These are phyloP conservation scores for Inga laurina DNA, from an alignment of 306 rosid species.

Conservation along the genomic window DNA sequence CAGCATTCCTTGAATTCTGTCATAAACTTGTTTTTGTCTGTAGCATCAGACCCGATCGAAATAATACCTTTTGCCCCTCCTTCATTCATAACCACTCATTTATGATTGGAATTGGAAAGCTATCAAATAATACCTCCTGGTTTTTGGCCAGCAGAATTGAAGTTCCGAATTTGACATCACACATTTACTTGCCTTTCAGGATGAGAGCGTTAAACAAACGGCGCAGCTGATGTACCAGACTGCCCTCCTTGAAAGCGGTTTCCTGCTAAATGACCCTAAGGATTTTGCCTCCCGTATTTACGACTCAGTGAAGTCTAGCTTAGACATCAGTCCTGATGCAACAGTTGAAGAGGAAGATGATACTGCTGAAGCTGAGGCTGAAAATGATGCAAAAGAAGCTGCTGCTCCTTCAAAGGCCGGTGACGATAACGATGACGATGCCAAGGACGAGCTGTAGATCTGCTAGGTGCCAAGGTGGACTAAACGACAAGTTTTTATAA, in stretches of 20 bases:
- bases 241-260: slow-evolving; percentile 94
- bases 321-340: slow-evolving; percentile 75
- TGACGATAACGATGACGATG: slow-evolving; percentile 35
- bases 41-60: neutral
- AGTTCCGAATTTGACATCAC: neutral
- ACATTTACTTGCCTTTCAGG: slow-evolving; percentile 53
- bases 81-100: neutral
- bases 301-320: slow-evolving; percentile 83
- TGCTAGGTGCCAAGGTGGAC: neutral
- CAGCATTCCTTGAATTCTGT: neutral
- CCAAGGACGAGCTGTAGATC: slow-evolving; percentile 81
- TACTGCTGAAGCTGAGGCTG: slow-evolving; percentile 52
- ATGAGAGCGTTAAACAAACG: slow-evolving; percentile 71
- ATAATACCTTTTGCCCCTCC: neutral
- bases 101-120: neutral
- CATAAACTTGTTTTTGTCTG: neutral
- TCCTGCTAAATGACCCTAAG: slow-evolving; percentile 77
- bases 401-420: slow-evolving; percentile 19
- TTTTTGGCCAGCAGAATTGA: neutral
- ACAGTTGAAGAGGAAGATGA: slow-evolving; percentile 86
- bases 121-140: neutral
- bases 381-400: slow-evolving; percentile 41
- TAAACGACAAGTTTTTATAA: neutral
- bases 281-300: slow-evolving; percentile 87
- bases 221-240: slow-evolving; percentile 92